Evolutionary conservation across 495 filamentous ascomycete genomes (phyloP).

Genomic region (Hypoxylon subgilvum): DNA sequence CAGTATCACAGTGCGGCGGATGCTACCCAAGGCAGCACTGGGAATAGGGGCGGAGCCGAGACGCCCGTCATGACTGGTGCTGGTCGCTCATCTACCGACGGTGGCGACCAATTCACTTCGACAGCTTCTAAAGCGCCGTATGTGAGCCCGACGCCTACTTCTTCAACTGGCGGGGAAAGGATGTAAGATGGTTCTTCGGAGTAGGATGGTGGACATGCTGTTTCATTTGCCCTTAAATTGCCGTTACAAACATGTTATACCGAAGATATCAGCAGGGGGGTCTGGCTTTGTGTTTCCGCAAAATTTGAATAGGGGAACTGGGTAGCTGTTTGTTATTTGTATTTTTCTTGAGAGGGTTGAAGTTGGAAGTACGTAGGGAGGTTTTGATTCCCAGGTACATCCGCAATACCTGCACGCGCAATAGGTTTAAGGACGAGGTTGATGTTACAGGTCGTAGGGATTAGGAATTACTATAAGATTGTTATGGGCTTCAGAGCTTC

Average conservation of each 20-base stretch:
- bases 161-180: conserved; percentile 7
- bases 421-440: background rate
- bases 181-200: background rate
- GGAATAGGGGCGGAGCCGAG: background rate
- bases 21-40: background rate
- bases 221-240: background rate
- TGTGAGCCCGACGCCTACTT: conserved; percentile 25
- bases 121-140: background rate
- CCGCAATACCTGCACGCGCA: background rate
- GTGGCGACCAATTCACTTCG: background rate
- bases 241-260: background rate
- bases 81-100: conserved; percentile 1
- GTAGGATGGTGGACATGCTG: background rate
- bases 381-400: conserved; percentile 1
- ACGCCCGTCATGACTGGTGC: conserved; percentile 2
- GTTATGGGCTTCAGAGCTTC: background rate
- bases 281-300: background rate
- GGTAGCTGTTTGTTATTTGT: background rate
- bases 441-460: background rate
- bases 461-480: conserved; percentile 8
- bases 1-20: background rate
- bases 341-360: background rate
- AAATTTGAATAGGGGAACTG: background rate
- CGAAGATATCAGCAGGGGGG: background rate
- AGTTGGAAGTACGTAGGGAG: background rate